Conservation (phyloP, 768 basidiomycete species). For the Multifurca ochricompacta region DNA sequence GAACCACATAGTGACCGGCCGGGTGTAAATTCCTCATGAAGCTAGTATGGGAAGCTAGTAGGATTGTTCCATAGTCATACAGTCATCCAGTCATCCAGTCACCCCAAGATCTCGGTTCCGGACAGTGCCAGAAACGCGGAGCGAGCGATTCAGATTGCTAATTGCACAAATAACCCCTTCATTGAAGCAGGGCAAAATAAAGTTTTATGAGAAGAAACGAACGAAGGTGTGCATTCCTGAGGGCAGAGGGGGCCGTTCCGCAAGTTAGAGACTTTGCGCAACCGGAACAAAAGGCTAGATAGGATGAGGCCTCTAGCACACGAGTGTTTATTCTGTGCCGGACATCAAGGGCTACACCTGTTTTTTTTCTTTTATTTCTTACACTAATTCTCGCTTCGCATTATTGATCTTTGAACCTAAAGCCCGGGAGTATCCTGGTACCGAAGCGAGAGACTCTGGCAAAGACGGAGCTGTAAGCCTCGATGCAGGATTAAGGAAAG, state of each 20-base stretch:
- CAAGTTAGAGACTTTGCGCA: too few relatives aligned
- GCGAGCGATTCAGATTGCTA: slow-evolving; percentile 1
- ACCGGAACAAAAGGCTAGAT: too few relatives aligned
- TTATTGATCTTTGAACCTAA: not conserved
- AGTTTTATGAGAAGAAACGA: not conserved
- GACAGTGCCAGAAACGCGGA: slow-evolving; percentile 4
- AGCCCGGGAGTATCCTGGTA: not conserved
- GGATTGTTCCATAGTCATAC: too few relatives aligned
- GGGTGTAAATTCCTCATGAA: not conserved
- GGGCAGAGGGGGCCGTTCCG: too few relatives aligned
- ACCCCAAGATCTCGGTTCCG: not conserved
- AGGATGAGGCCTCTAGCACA: not conserved
- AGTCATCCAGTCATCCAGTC: not conserved
- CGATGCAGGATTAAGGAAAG: not conserved
- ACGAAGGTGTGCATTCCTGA: not conserved
- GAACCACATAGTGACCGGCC: not conserved
- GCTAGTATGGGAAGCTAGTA: too few relatives aligned
- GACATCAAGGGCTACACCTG: not conserved
- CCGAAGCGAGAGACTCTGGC: not conserved
- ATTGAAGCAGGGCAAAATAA: not conserved
- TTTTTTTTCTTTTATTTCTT: not conserved
- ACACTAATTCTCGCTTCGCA: not conserved
- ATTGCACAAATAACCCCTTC: not conserved
- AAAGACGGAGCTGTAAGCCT: not conserved
- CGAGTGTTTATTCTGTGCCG: not conserved